These are phyloP conservation scores for Nicotiana otophora DNA, from an alignment of 257 asterid genomes.

Conservation along the genomic window DNA sequence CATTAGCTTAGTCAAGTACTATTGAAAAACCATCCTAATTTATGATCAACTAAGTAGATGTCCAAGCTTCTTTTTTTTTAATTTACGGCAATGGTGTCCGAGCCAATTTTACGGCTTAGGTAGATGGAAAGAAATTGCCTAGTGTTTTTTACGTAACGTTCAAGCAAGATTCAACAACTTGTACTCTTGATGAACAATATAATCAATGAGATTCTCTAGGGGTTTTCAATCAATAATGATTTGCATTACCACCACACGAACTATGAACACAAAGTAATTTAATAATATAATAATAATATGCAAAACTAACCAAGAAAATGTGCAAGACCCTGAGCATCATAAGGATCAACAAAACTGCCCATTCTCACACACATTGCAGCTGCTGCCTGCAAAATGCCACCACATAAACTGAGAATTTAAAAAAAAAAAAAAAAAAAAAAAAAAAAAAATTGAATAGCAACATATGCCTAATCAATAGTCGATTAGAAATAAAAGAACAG, in stretches of 20 bases:
- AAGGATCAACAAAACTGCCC: constrained; percentile 94
- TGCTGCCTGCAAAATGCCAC: constrained; percentile 65
- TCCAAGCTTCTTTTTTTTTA: background rate
- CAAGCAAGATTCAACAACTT: background rate
- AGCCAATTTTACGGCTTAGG: too few species aligned
- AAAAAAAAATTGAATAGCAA: background rate
- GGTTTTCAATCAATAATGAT: background rate
- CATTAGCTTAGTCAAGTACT: background rate
- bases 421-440: background rate
- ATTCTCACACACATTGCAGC: constrained; percentile 94
- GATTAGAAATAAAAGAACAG: constrained; percentile 4
- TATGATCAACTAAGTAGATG: constrained; percentile 1
- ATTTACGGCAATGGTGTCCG: too few species aligned
- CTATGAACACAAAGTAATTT: background rate
- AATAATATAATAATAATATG: background rate
- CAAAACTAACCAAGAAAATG: constrained; percentile 76
- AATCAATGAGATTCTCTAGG: background rate
- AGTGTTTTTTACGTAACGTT: too few species aligned
- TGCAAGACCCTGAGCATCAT: constrained; percentile 94
- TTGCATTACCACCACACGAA: background rate
- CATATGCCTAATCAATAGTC: background rate
- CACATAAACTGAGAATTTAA: background rate
- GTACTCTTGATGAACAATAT: constrained; percentile 1
- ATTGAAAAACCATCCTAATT: background rate
- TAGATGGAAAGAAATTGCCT: too few species aligned